phyloP scores from a whole-genome alignment of 176 grass and related monocot species.

The Oryza longistaminata region DNA sequence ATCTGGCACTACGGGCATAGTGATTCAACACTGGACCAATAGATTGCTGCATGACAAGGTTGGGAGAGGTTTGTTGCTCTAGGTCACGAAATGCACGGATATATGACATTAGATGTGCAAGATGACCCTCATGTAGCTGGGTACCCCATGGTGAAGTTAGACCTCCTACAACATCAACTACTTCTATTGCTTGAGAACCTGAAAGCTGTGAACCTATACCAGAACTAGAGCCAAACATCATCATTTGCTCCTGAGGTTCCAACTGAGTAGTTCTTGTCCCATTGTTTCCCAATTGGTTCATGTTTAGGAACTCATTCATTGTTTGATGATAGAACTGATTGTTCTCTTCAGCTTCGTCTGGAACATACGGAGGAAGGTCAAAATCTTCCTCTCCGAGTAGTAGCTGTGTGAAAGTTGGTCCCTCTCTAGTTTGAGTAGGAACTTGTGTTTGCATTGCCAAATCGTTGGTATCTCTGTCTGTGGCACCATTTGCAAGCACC shows the following conservation, averaged over 20 bases:
- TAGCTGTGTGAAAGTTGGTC: neutral
- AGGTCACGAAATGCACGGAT: neutral
- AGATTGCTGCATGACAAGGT: neutral
- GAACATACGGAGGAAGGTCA: neutral
- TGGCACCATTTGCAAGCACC: neutral
- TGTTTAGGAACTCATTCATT: no score
- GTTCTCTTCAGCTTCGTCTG: neutral
- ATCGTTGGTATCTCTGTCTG: neutral
- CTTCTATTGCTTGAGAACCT: neutral
- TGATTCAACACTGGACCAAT: neutral
- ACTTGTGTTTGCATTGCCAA: neutral
- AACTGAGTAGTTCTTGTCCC: neutral
- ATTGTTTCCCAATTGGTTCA: neutral
- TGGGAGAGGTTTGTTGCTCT: neutral
- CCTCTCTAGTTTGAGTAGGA: neutral
- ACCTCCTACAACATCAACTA: neutral
- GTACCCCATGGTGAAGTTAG: no score
- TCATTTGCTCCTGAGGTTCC: neutral
- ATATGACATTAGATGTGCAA: neutral
- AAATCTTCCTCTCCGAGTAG: neutral
- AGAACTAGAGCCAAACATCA: no score
- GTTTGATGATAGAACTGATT: neutral
- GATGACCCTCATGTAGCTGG: no score
- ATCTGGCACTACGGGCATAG: neutral
- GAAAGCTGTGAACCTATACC: neutral